These are phyloP conservation scores for Solanum hybrid DNA, from an alignment of 305 asterid genomes.

Conservation along the genomic window DNA sequence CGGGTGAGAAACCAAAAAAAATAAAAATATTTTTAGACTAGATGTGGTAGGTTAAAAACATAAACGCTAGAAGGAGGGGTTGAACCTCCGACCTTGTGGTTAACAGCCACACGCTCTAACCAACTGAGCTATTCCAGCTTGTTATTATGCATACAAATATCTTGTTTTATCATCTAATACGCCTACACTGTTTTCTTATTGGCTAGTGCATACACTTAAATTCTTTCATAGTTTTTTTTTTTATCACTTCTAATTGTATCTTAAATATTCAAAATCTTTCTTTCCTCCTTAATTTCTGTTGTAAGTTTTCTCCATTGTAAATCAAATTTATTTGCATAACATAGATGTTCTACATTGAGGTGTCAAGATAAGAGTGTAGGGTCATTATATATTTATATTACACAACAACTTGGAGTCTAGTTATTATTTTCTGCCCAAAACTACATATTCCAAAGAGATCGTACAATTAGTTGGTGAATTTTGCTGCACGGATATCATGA, in stretches of 20 bases:
- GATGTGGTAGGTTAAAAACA: neutral
- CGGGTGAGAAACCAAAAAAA: neutral
- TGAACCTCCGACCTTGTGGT: neutral
- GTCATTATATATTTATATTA: neutral
- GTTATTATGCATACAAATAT: no score
- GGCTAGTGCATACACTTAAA: neutral
- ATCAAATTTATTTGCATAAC: neutral
- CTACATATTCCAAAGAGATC: neutral
- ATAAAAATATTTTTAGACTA: no score
- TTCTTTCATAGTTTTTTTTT: neutral
- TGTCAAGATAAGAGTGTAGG: neutral
- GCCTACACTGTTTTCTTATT: neutral
- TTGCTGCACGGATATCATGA: neutral
- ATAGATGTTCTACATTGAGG: neutral
- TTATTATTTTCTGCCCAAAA: neutral
- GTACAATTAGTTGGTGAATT: neutral
- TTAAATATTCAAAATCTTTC: neutral
- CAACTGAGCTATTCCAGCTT: neutral
- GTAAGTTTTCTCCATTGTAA: neutral
- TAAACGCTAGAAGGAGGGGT: neutral
- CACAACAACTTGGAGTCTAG: neutral
- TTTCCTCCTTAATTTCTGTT: neutral
- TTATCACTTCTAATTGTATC: neutral
- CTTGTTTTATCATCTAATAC: neutral
- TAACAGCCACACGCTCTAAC: neutral